A percentile compares a stretch with the other conserved stretches of the same genome.
Evolutionary conservation across 306 rosid genomes (phyloP).

Genomic region (Fragaria ananassa): DNA sequence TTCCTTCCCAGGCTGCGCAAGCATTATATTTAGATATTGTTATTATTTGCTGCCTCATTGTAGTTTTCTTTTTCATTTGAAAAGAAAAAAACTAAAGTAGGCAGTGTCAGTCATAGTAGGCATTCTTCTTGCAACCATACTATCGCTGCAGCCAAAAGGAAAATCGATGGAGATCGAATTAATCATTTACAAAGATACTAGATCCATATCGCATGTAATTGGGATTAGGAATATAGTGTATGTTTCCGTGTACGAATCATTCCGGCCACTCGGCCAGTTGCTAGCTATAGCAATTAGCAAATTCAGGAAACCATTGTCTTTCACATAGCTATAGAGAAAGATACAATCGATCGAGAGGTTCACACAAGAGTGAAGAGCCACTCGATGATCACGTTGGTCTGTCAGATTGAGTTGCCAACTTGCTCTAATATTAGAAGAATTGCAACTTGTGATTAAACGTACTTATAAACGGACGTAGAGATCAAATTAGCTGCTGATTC

Average conservation of each 20-base stretch:
- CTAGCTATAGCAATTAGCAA: not conserved
- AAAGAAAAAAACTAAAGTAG: not conserved
- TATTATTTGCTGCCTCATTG: too few relatives aligned
- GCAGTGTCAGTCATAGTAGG: constrained; percentile 3
- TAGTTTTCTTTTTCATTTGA: too few relatives aligned
- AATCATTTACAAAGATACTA: not conserved
- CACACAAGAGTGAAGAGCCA: not conserved
- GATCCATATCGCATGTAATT: not conserved
- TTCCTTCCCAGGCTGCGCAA: too few relatives aligned
- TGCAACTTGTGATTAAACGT: constrained; percentile 2
- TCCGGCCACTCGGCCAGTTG: not conserved
- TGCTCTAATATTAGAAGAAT: not conserved
- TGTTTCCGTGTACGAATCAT: constrained; percentile 18
- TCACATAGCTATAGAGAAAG: not conserved
- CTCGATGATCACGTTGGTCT: constrained; percentile 9
- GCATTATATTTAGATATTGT: too few relatives aligned
- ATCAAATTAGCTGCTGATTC: constrained; percentile 9
- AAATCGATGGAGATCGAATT: not conserved
- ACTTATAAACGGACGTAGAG: not conserved
- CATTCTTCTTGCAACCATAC: not conserved
- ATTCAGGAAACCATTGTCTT: not conserved
- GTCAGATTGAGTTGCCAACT: not conserved
- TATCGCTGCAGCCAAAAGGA: constrained; percentile 1
- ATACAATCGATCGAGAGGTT: not conserved
- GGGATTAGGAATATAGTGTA: not conserved